Evolutionary conservation across 2,329 filamentous ascomycete genomes (phyloP).

Genomic region (Fusarium piperis): DNA sequence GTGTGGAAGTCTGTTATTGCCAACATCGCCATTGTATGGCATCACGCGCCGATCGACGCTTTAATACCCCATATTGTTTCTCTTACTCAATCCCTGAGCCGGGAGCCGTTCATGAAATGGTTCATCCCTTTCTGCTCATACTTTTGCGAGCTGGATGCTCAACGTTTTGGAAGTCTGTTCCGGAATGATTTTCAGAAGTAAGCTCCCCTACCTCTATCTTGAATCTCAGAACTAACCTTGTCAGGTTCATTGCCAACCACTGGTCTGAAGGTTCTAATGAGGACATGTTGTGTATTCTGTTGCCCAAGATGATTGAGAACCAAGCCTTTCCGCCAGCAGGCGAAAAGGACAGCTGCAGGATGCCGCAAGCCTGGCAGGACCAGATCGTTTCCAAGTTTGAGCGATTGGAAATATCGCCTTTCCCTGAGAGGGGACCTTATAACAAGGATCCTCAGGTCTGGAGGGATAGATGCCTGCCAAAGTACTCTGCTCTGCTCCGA

Average conservation of each 20-base stretch:
- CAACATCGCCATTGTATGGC: constrained; percentile 73
- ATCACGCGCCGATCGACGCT: constrained; percentile 81
- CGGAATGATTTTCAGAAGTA: constrained; percentile 83
- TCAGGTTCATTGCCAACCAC: constrained; percentile 78
- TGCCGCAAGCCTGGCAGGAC: constrained; percentile 77
- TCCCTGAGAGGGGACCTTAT: constrained; percentile 70
- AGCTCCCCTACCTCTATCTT: constrained; percentile 40
- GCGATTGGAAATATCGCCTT: constrained; percentile 69
- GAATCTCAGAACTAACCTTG: constrained; percentile 23
- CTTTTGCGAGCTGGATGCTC: constrained; percentile 76
- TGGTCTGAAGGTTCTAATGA: constrained; percentile 76
- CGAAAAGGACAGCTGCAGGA: constrained; percentile 63
- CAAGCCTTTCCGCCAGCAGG: constrained; percentile 63
- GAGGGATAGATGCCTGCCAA: constrained; percentile 71
- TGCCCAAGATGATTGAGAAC: constrained; percentile 71
- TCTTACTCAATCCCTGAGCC: constrained; percentile 72
- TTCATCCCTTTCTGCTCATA: constrained; percentile 89
- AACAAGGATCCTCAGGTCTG: constrained; percentile 70
- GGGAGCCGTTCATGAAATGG: constrained; percentile 72
- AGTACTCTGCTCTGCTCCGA: constrained; percentile 73
- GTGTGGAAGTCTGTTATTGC: constrained; percentile 69
- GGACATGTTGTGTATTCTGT: constrained; percentile 72
- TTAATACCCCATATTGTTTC: constrained; percentile 75
- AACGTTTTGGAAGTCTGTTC: constrained; percentile 82
- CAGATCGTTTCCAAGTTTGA: constrained; percentile 77